These are phyloP conservation scores for Roridomyces roridus DNA, from an alignment of 768 basidiomycete species.

Conservation along the genomic window DNA sequence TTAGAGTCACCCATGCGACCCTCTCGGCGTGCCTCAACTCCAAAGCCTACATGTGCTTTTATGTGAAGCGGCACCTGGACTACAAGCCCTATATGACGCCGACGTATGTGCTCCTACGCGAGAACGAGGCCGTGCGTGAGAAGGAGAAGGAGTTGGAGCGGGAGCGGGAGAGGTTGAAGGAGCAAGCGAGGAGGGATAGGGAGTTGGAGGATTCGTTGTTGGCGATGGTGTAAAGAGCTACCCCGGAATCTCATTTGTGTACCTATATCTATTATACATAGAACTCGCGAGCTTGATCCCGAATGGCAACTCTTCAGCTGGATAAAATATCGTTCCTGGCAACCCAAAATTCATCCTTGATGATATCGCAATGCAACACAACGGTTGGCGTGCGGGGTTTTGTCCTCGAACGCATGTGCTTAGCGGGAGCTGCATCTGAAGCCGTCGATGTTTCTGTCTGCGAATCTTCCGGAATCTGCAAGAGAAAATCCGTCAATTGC, in stretches of 20 bases:
- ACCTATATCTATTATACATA: no score
- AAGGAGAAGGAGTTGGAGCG: constrained; percentile 53
- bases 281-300: no score
- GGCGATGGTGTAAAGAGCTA: constrained; percentile 6
- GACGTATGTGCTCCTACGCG: constrained; percentile 68
- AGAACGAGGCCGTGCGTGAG: constrained; percentile 63
- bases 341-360: constrained; percentile 82
- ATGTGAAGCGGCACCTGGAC: constrained; percentile 88
- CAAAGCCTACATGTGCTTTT: constrained; percentile 93
- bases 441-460: no score
- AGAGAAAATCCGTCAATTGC: no score
- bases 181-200: constrained; percentile 3
- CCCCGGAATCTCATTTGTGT: no score
- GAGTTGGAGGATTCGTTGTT: constrained; percentile 16
- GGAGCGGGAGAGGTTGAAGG: constrained; percentile 8
- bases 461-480: no score
- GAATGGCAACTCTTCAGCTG: no score
- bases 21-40: constrained; percentile 73
- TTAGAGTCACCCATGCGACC: constrained; percentile 74
- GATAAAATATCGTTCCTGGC: constrained; percentile 59
- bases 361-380: constrained; percentile 84
- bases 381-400: constrained; percentile 52
- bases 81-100: constrained; percentile 77
- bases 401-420: constrained; percentile 31
- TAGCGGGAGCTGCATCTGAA: no score